Conservation (phyloP, 177 flowering plant species). For the Vitis hybrid region DNA sequence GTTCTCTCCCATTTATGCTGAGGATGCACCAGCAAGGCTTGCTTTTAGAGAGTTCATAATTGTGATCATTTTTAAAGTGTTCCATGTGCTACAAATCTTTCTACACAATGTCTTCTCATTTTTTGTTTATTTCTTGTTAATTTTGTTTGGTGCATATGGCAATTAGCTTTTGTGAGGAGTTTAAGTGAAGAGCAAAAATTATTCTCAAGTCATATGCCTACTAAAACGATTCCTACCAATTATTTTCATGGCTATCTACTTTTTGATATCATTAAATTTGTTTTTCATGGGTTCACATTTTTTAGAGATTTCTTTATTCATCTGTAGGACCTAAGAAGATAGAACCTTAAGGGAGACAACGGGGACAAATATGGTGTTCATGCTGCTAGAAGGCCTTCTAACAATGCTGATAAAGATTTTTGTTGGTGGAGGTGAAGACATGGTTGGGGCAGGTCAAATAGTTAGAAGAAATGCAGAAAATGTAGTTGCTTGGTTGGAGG, state of each 20-base stretch:
- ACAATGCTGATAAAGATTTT: not conserved
- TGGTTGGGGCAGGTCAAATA: not conserved
- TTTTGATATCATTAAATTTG: not conserved
- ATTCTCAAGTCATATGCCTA: not conserved
- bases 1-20: too few relatives aligned
- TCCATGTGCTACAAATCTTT: not conserved
- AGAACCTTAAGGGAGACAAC: too few relatives aligned
- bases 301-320: not conserved
- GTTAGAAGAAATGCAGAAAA: not conserved
- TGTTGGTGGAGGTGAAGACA: too few relatives aligned
- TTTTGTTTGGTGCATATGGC: not conserved
- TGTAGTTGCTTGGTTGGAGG: not conserved
- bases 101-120: not conserved
- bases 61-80: not conserved
- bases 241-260: not conserved
- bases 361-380: not conserved
- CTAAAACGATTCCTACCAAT: not conserved
- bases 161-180: constrained; percentile 1
- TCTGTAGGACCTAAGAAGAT: too few relatives aligned
- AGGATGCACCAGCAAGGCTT: too few relatives aligned
- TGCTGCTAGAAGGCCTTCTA: not conserved
- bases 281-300: not conserved
- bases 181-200: not conserved
- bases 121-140: not conserved
- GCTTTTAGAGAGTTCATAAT: not conserved